phyloP scores from a whole-genome alignment of 352 stramenopile species.

The Globisporangium acanthophoron region DNA sequence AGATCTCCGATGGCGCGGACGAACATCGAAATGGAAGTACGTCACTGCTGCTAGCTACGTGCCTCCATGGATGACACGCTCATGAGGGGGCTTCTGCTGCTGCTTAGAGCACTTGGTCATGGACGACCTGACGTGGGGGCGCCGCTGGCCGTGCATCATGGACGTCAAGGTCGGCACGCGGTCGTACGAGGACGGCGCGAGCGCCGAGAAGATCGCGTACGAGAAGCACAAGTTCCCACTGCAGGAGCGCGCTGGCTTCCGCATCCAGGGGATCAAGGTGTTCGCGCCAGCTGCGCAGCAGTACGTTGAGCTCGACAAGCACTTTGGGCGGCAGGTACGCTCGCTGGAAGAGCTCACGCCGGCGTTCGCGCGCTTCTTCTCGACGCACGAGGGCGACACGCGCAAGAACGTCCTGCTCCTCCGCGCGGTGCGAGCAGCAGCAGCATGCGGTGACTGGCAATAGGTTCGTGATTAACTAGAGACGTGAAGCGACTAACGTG shows the following conservation, averaged over 20 bases:
- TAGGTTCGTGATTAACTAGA: neutral
- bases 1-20: slow-evolving; percentile 18
- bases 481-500: neutral
- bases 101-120: slow-evolving; percentile 82
- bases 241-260: slow-evolving; percentile 89
- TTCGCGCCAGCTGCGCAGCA: slow-evolving; percentile 44
- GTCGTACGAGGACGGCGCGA: slow-evolving; percentile 91
- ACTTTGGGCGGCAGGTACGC: slow-evolving; percentile 69
- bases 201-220: slow-evolving; percentile 84
- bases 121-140: slow-evolving; percentile 84
- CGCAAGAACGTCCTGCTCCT: slow-evolving; percentile 30
- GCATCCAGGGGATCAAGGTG: slow-evolving; percentile 92
- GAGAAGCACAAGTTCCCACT: slow-evolving; percentile 92
- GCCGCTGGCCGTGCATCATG: slow-evolving; percentile 89
- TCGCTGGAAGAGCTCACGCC: slow-evolving; percentile 47
- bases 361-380: slow-evolving; percentile 84
- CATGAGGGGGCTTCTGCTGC: neutral
- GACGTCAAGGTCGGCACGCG: slow-evolving; percentile 95
- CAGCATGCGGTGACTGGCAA: neutral
- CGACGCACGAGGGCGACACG: slow-evolving; percentile 11
- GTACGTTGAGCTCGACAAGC: slow-evolving; percentile 86
- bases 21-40: slow-evolving; percentile 8
- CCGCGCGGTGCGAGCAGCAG: slow-evolving; percentile 24
- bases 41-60: neutral
- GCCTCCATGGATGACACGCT: neutral